Percentiles rank a stretch among this genome's conserved stretches.
Evolutionary conservation across 164 flowering plant species (phyloP).

Genomic region (Saururus chinensis): DNA sequence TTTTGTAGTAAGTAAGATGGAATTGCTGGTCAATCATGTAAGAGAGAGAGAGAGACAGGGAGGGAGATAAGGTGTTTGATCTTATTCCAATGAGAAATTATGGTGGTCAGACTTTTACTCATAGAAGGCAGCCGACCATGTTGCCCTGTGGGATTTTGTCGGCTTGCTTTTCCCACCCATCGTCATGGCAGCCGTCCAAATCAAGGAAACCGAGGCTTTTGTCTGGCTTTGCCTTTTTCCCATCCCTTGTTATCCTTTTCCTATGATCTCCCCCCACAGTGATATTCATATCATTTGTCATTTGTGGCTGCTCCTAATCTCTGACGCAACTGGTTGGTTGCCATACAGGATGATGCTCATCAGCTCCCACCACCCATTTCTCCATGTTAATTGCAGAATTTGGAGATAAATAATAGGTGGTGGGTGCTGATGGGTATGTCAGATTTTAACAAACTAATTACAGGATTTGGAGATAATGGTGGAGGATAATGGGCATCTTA

Average conservation of each 20-base stretch:
- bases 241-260: not conserved
- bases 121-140: conserved; percentile 13
- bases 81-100: not conserved
- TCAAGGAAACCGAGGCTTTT: conserved; percentile 14
- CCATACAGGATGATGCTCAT: not conserved
- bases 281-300: not conserved
- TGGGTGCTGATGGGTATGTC: not conserved
- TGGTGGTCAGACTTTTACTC: not conserved
- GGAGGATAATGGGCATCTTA: too few relatives aligned
- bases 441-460: too few relatives aligned
- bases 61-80: conserved; percentile 5
- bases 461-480: too few relatives aligned
- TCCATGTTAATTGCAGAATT: not conserved
- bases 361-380: not conserved
- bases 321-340: not conserved
- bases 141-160: conserved; percentile 6
- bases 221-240: conserved; percentile 3
- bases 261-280: not conserved
- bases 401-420: not conserved
- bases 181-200: conserved; percentile 15
- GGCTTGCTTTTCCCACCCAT: conserved; percentile 9
- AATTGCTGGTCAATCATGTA: not conserved
- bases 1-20: not conserved
- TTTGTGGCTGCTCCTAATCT: not conserved
- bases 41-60: not conserved